Evolutionary conservation across 2,329 filamentous ascomycete species (phyloP).

Genomic region (Neoarthrinium moseri): DNA sequence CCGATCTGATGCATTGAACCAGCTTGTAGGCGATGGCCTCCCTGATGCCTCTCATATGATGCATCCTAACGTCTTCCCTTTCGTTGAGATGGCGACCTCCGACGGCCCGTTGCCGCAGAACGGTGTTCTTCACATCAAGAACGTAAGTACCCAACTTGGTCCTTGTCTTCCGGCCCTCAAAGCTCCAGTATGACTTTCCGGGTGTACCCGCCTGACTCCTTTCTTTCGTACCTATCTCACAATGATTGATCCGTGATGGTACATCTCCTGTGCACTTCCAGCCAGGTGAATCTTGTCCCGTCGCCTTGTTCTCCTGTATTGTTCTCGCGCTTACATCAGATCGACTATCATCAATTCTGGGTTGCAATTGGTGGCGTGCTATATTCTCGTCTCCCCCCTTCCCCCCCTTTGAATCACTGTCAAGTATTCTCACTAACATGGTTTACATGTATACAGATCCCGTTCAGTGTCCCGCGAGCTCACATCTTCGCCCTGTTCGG

Average conservation of each 20-base stretch:
- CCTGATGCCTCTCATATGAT: conserved; percentile 36
- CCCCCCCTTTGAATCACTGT: too few relatives aligned
- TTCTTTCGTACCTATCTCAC: too few relatives aligned
- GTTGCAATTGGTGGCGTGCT: too few relatives aligned
- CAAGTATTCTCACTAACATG: too few relatives aligned
- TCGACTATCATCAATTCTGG: too few relatives aligned
- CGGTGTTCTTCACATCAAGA: conserved; percentile 49
- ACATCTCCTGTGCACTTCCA: too few relatives aligned
- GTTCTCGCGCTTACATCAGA: background rate
- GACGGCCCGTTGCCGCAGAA: conserved; percentile 27
- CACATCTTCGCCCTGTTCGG: conserved; percentile 45
- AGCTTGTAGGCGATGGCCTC: conserved; percentile 31
- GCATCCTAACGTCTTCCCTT: conserved; percentile 42
- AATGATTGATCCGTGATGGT: too few relatives aligned
- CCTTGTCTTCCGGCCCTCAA: background rate
- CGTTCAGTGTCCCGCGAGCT: conserved; percentile 36
- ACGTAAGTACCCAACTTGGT: conserved; percentile 41
- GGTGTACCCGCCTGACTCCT: too few relatives aligned
- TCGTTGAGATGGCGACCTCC: conserved; percentile 35
- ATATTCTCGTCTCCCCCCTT: too few relatives aligned
- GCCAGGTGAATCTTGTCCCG: too few relatives aligned
- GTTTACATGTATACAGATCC: conserved; percentile 32
- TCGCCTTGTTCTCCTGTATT: too few relatives aligned
- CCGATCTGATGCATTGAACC: conserved; percentile 37
- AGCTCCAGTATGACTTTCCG: too few relatives aligned